A percentile compares a stretch with the other conserved stretches of the same genome.
Conservation (phyloP, 106 monocot genomes). For the Apostasia ramifera region DNA sequence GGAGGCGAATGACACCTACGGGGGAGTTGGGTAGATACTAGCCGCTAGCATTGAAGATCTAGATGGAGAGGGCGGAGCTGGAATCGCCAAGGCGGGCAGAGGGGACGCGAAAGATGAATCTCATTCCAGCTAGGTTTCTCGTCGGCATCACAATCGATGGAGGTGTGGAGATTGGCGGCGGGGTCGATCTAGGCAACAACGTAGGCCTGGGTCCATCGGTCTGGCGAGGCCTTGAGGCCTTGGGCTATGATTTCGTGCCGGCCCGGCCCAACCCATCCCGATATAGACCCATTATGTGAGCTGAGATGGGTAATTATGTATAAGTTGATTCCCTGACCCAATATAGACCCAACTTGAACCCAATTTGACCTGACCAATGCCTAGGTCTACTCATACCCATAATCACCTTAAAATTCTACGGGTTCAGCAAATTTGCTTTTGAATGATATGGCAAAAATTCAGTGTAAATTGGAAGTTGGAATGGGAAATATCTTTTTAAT, state of each 20-base stretch:
- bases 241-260: slow-evolving; percentile 41
- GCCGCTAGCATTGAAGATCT: slow-evolving; percentile 24
- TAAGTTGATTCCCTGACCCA: too few relatives aligned
- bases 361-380: too few relatives aligned
- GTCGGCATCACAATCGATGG: slow-evolving; percentile 36
- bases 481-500: too few relatives aligned
- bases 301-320: too few relatives aligned
- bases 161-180: slow-evolving; percentile 42
- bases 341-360: too few relatives aligned
- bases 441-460: too few relatives aligned
- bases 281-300: too few relatives aligned
- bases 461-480: too few relatives aligned
- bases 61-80: slow-evolving; percentile 20
- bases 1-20: slow-evolving; percentile 31
- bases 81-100: neutral
- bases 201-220: slow-evolving; percentile 34
- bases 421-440: too few relatives aligned
- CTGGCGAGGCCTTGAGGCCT: slow-evolving; percentile 32
- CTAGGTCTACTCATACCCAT: too few relatives aligned
- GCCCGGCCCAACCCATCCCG: too few relatives aligned
- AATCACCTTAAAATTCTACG: too few relatives aligned
- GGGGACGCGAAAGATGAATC: slow-evolving; percentile 22
- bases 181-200: slow-evolving; percentile 56
- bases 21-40: slow-evolving; percentile 28
- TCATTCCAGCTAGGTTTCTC: slow-evolving; percentile 66